A percentile compares a stretch with the other conserved stretches of the same genome.
phyloP scores from a whole-genome alignment of 148 eudicot genomes.

The Arctostaphylos glauca region DNA sequence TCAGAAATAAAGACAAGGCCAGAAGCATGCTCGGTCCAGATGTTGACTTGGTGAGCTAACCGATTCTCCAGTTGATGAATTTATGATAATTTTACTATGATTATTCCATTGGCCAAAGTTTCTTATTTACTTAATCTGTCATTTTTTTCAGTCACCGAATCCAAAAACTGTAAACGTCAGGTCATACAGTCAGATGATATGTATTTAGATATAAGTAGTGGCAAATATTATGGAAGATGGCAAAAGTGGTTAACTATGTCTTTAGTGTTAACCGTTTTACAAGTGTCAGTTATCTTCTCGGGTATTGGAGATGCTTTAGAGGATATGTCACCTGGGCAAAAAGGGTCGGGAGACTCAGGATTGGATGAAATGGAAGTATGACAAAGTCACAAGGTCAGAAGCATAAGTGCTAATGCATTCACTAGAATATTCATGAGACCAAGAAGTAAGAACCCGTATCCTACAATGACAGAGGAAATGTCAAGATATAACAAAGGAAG shows the following conservation, averaged over 20 bases:
- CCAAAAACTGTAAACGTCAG: background rate
- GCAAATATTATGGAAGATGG: background rate
- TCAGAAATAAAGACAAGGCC: constrained; percentile 94
- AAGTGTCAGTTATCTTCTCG: background rate
- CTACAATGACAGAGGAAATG: background rate
- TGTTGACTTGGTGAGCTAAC: constrained; percentile 68
- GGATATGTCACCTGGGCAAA: background rate
- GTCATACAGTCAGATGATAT: background rate
- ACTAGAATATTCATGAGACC: background rate
- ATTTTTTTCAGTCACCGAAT: background rate
- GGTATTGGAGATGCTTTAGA: background rate
- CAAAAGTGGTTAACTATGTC: background rate
- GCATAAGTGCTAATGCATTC: background rate
- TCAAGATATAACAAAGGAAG: background rate
- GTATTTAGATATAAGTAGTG: too few relatives aligned
- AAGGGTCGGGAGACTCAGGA: background rate
- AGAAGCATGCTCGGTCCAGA: constrained; percentile 86
- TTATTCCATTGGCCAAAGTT: background rate
- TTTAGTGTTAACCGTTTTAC: background rate
- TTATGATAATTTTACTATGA: background rate
- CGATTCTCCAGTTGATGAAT: background rate
- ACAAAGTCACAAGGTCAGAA: background rate
- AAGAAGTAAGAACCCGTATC: background rate
- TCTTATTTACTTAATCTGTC: background rate
- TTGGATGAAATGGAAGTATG: background rate